Evolutionary conservation across 2,329 filamentous ascomycete species (phyloP).

Genomic region (Onygena corvina): DNA sequence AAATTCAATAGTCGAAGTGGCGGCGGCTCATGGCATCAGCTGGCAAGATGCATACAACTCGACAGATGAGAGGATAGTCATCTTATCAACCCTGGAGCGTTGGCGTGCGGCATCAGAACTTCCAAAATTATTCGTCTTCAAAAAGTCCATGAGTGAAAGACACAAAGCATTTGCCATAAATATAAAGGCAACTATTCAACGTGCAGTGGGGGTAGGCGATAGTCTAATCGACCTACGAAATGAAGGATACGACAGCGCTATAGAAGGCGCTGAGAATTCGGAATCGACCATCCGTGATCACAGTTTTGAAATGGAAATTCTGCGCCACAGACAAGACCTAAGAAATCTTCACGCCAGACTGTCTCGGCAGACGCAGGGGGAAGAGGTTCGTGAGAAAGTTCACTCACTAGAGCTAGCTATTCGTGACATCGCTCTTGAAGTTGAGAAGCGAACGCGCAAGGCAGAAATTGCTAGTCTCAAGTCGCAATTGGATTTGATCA

Average conservation of each 20-base stretch:
- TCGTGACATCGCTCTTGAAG: neutral
- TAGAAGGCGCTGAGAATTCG: neutral
- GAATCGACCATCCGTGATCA: conserved; percentile 7
- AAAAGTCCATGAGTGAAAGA: neutral
- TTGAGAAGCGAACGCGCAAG: conserved; percentile 2
- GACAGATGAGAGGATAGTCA: conserved; percentile 20
- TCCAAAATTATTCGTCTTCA: neutral
- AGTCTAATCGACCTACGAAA: neutral
- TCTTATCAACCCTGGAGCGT: conserved; percentile 15
- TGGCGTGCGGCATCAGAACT: conserved; percentile 23
- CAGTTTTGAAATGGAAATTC: conserved; percentile 4
- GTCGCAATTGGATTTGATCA: conserved; percentile 3
- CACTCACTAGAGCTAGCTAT: conserved; percentile 3
- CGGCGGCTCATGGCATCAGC: conserved; percentile 28
- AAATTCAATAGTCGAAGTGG: conserved; percentile 25
- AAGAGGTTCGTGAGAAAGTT: neutral
- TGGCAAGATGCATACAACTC: conserved; percentile 21
- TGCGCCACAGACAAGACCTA: conserved; percentile 1
- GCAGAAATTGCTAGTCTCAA: conserved; percentile 3
- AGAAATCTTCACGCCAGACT: conserved; percentile 1
- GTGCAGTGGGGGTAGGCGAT: neutral
- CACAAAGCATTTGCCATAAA: neutral
- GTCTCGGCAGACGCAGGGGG: neutral
- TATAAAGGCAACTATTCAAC: neutral
- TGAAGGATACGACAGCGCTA: neutral